A percentile compares a stretch with the other conserved stretches of the same genome.
Evolutionary conservation across 208 protist genomes (phyloP).

Genomic region (Vickermania ingenoplastis): DNA sequence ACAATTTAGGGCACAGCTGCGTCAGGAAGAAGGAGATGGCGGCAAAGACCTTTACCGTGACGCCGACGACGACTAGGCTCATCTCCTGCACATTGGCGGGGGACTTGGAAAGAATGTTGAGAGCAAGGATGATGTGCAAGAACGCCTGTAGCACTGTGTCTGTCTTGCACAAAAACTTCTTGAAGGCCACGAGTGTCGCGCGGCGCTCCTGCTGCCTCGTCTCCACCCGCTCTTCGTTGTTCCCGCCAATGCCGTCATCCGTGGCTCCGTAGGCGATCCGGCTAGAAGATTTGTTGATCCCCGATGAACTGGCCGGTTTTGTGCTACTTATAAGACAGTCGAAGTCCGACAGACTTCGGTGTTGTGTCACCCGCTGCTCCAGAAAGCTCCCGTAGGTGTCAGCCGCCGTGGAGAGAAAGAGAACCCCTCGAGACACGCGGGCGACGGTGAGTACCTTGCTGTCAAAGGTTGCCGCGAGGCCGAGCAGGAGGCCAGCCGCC

Average conservation of each 20-base stretch:
- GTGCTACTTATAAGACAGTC: background rate
- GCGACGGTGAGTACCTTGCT: conserved; percentile 20
- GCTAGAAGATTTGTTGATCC: background rate
- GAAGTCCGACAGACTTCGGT: conserved; percentile 5
- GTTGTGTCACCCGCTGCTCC: background rate
- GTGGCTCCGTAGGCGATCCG: background rate
- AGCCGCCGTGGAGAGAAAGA: background rate
- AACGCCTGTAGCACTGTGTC: conserved; percentile 1
- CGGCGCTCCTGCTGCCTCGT: background rate
- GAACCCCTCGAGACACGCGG: conserved; percentile 21
- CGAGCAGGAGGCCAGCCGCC: conserved; percentile 30
- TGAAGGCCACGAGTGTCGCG: background rate
- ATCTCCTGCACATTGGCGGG: conserved; percentile 18
- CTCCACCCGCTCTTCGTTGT: background rate
- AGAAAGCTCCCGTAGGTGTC: background rate
- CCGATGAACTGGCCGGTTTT: background rate
- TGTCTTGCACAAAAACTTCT: background rate
- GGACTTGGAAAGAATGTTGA: conserved; percentile 10
- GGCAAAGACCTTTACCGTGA: background rate
- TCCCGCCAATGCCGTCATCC: background rate
- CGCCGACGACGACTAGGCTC: conserved; percentile 13
- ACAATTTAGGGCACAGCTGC: conserved; percentile 1
- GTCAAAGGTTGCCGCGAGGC: conserved; percentile 20
- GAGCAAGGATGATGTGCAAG: conserved; percentile 22
- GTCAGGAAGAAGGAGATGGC: background rate